phyloP scores from a whole-genome alignment of 257 asterid species.

The Solanum pimpinellifolium region DNA sequence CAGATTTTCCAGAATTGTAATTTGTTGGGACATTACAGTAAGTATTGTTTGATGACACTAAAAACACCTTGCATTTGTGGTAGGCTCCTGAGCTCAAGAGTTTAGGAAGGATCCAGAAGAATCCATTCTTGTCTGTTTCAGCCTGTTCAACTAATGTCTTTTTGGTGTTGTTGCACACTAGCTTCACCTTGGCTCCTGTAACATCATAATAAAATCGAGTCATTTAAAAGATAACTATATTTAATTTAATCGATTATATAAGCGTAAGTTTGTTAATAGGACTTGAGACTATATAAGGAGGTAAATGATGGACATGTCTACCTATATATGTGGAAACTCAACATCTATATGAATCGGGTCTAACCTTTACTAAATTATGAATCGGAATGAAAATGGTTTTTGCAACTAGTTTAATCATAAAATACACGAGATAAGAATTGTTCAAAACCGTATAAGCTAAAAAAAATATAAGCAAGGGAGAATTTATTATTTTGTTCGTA shows the following conservation, averaged over 20 bases:
- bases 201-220: not conserved
- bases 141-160: slow-evolving; percentile 1
- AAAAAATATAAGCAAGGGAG: no score
- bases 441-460: not conserved
- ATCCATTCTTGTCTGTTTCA: slow-evolving; percentile 49
- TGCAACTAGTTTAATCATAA: not conserved
- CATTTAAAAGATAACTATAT: not conserved
- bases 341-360: not conserved
- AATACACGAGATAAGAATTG: not conserved
- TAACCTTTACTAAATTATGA: not conserved
- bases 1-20: slow-evolving; percentile 34
- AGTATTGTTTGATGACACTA: slow-evolving; percentile 32
- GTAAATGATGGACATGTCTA: not conserved
- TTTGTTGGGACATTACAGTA: slow-evolving; percentile 44
- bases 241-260: not conserved
- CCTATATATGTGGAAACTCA: not conserved
- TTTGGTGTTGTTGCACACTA: slow-evolving; percentile 43
- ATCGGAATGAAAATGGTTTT: not conserved
- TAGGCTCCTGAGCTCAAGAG: slow-evolving; percentile 22
- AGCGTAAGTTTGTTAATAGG: not conserved
- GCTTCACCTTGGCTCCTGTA: slow-evolving; percentile 49
- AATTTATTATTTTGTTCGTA: no score
- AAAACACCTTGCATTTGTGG: slow-evolving; percentile 51
- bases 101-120: slow-evolving; percentile 37
- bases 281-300: not conserved